These are phyloP conservation scores for Boletus rubescentipes DNA, from an alignment of 768 basidiomycete species.

Conservation along the genomic window DNA sequence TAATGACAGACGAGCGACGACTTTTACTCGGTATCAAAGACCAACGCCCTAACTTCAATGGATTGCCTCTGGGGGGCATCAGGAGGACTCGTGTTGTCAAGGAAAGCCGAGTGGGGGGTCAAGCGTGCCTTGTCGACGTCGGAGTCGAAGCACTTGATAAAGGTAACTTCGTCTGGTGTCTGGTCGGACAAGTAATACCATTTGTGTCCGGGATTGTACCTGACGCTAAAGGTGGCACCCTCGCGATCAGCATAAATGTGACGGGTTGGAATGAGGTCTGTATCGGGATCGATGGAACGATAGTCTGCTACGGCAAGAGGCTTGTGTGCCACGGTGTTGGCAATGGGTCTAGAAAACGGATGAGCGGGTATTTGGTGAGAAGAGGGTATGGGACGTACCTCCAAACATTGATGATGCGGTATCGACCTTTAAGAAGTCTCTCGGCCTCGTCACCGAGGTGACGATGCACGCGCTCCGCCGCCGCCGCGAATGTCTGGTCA, in stretches of 20 bases:
- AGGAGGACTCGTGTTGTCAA: constrained; percentile 33
- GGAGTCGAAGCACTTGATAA: constrained; percentile 49
- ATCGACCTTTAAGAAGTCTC: constrained; percentile 39
- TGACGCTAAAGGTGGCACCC: constrained; percentile 37
- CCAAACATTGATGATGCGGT: constrained; percentile 49
- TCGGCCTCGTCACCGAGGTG: constrained; percentile 43
- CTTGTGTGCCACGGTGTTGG: constrained; percentile 37
- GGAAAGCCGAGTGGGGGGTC: constrained; percentile 45
- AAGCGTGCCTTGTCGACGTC: constrained; percentile 38
- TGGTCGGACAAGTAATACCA: constrained; percentile 42
- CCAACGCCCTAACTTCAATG: constrained; percentile 43
- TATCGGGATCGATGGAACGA: constrained; percentile 34
- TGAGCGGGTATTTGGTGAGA: neutral
- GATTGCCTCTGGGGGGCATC: constrained; percentile 42
- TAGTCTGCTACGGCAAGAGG: constrained; percentile 45
- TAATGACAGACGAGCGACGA: neutral
- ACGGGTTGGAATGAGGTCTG: constrained; percentile 38
- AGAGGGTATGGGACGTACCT: constrained; percentile 18
- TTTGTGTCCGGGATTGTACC: constrained; percentile 35
- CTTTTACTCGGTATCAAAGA: constrained; percentile 40
- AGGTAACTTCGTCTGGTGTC: constrained; percentile 41
- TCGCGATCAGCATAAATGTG: constrained; percentile 36
- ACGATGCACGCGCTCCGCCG: constrained; percentile 36
- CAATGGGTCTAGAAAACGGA: constrained; percentile 31
- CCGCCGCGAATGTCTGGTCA: constrained; percentile 42